Evolutionary conservation across 805 yeast species (phyloP).

Genomic region (Teunomyces pallodes): DNA sequence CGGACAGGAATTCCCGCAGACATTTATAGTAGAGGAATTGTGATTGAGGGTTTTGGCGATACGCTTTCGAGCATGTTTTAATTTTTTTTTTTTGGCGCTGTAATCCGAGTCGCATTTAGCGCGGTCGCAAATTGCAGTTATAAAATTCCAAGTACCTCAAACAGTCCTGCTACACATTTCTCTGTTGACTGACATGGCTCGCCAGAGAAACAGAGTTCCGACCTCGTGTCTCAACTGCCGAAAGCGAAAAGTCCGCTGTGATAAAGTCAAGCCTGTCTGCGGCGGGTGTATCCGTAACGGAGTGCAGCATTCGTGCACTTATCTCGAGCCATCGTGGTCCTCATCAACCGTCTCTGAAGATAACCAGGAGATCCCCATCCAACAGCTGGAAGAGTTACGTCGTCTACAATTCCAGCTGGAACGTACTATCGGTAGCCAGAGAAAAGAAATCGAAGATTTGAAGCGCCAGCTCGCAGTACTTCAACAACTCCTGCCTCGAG

Average conservation of each 20-base stretch:
- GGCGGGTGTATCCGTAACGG: slow-evolving; percentile 41
- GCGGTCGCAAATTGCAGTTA: slow-evolving; percentile 1
- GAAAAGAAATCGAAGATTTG: slow-evolving; percentile 31
- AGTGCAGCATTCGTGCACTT: slow-evolving; percentile 39
- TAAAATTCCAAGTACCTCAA: background rate
- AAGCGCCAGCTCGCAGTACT: slow-evolving; percentile 24
- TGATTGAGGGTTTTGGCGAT: background rate
- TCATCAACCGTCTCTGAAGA: background rate
- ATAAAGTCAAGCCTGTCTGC: slow-evolving; percentile 39
- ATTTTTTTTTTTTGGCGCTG: background rate
- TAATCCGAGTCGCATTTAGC: slow-evolving; percentile 2
- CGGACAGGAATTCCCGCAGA: slow-evolving; percentile 79
- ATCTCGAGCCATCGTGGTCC: slow-evolving; percentile 41
- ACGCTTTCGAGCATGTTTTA: too few relatives aligned
- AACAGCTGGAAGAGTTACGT: slow-evolving; percentile 14
- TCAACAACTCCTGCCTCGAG: slow-evolving; percentile 9
- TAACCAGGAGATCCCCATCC: background rate
- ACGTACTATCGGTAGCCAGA: slow-evolving; percentile 21
- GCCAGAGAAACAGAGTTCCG: slow-evolving; percentile 36
- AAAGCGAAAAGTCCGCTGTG: slow-evolving; percentile 43
- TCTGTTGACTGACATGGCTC: background rate
- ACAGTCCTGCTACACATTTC: background rate
- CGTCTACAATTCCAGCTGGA: slow-evolving; percentile 17
- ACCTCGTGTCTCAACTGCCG: slow-evolving; percentile 40
- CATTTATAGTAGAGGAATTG: slow-evolving; percentile 31